Conservation (phyloP, 495 filamentous ascomycete genomes). For the Daldinia caldariorum region DNA sequence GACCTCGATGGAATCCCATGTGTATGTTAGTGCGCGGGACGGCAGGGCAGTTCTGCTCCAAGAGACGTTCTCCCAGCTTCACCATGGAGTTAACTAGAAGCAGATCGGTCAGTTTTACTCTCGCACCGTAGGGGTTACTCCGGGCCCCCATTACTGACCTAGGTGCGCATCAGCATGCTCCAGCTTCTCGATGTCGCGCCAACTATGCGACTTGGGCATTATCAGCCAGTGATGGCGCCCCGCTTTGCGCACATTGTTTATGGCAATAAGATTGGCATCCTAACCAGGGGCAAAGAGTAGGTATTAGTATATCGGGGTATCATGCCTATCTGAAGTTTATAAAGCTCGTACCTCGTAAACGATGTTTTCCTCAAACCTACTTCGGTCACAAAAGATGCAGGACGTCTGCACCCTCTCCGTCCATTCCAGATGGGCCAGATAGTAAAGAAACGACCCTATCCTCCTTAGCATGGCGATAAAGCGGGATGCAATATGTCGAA, state of each 20-base stretch:
- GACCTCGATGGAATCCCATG: constrained; percentile 35
- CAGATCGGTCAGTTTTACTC: neutral
- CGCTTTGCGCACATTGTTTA: constrained; percentile 26
- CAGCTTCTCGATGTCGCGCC: constrained; percentile 33
- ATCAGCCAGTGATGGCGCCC: constrained; percentile 36
- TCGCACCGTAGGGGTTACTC: too few species aligned
- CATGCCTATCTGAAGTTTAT: neutral
- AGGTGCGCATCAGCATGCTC: constrained; percentile 8
- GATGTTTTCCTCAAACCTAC: constrained; percentile 29
- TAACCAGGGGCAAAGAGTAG: neutral
- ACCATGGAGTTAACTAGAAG: constrained; percentile 20
- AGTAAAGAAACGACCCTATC: constrained; percentile 20
- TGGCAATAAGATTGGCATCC: constrained; percentile 30
- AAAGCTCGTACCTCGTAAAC: constrained; percentile 27
- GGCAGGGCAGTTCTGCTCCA: constrained; percentile 16
- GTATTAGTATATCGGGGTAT: neutral
- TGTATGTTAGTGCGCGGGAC: constrained; percentile 17
- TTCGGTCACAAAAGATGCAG: constrained; percentile 36
- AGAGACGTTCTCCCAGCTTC: constrained; percentile 4
- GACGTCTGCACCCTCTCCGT: constrained; percentile 17
- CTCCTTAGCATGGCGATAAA: neutral
- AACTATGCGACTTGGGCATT: constrained; percentile 32
- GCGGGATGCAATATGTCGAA: neutral
- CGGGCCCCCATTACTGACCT: neutral
- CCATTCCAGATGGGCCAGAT: constrained; percentile 35